These are phyloP conservation scores for Mortierella sp. DNA, from an alignment of 371 early-diverging fungal species.

Conservation along the genomic window DNA sequence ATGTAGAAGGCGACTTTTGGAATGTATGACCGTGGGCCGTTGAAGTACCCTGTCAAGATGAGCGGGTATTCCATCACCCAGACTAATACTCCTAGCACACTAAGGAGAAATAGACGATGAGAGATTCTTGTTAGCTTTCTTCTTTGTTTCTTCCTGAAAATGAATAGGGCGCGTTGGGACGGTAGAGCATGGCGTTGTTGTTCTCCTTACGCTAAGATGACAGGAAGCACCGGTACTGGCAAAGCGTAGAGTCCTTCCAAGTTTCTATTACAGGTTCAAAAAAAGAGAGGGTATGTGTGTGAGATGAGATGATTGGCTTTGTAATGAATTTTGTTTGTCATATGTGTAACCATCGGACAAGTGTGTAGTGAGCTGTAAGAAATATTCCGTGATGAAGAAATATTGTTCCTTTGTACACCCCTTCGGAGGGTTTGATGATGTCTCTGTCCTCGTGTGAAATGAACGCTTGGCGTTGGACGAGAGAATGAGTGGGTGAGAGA, in stretches of 20 bases:
- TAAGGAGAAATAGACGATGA: conserved; percentile 6
- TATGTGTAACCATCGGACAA: conserved; percentile 24
- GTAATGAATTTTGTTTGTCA: conserved; percentile 8
- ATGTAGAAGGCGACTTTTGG: conserved; percentile 45
- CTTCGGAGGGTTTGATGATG: background rate
- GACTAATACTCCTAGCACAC: conserved; percentile 40
- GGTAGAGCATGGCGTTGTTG: background rate
- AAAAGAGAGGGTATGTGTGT: background rate
- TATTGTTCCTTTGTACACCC: background rate
- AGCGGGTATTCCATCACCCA: conserved; percentile 46
- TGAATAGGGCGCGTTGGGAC: too few species aligned
- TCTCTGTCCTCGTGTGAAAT: background rate
- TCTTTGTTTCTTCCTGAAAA: background rate
- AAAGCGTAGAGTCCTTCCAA: conserved; percentile 30
- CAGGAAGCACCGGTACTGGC: conserved; percentile 41
- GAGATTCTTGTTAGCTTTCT: background rate
- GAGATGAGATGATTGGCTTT: background rate
- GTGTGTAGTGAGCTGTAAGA: background rate
- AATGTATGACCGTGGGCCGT: conserved; percentile 27
- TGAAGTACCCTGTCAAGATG: conserved; percentile 31
- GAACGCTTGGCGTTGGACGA: background rate
- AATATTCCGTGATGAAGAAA: background rate
- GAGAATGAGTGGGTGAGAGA: background rate
- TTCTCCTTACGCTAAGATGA: conserved; percentile 40
- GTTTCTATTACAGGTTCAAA: conserved; percentile 21